These are phyloP conservation scores for Annona cherimola DNA, from an alignment of 164 flowering plant species.

Conservation along the genomic window DNA sequence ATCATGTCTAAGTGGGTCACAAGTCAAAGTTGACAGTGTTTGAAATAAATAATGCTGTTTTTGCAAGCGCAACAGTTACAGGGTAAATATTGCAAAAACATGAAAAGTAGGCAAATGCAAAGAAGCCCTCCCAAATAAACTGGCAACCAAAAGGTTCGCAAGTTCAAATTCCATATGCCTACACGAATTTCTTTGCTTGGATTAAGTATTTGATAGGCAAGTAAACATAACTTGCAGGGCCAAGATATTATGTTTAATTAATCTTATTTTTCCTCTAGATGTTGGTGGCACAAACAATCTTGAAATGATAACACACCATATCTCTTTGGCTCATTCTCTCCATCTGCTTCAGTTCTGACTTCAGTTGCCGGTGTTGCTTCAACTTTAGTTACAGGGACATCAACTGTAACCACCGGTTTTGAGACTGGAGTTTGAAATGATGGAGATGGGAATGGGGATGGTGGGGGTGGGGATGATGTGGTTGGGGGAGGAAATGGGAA, in stretches of 20 bases:
- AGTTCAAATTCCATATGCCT: not conserved
- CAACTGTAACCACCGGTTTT: conserved; percentile 49
- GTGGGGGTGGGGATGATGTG: conserved; percentile 25
- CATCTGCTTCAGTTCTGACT: conserved; percentile 31
- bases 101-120: not conserved
- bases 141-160: not conserved
- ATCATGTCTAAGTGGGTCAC: too few species aligned
- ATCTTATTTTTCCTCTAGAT: not conserved
- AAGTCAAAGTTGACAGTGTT: too few species aligned
- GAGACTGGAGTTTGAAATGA: conserved; percentile 30
- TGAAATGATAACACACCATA: conserved; percentile 35
- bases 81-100: too few species aligned
- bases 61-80: too few species aligned
- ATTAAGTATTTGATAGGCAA: not conserved
- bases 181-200: not conserved
- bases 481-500: conserved; percentile 58
- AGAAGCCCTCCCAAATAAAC: not conserved
- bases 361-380: conserved; percentile 40
- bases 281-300: not conserved
- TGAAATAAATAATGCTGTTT: too few species aligned
- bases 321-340: conserved; percentile 49
- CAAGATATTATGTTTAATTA: too few species aligned
- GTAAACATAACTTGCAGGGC: not conserved
- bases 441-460: conserved; percentile 29
- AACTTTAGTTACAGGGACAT: conserved; percentile 65